Evolutionary conservation across 1,139 yeast genomes (phyloP), one percentile per base, ranked within the genome.

Genomic region (Yamadazyma sp.): DNA sequence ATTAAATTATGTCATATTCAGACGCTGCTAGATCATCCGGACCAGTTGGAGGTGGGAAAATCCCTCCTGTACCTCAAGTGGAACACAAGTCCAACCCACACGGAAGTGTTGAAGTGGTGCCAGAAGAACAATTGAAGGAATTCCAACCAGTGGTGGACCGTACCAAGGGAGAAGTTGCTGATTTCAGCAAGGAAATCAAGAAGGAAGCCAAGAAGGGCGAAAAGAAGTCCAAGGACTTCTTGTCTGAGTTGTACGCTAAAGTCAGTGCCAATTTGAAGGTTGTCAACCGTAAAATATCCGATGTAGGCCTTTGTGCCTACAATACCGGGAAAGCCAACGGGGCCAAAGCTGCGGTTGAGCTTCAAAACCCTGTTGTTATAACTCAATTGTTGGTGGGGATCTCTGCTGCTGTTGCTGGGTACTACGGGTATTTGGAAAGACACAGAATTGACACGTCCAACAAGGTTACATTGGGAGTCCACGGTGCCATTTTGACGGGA

Each of bases 321-420:
- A 33, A 36, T 15, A 22, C 41, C 22, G 27, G 41, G 5, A 28
- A 39, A 9, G 29, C 34, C 22, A 31, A 33, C 25, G 39, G 42
- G n/a, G 15, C 23, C 10, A n/a, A 20, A 9, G 32, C 46, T 7
- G 36, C 31, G 15, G 33, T 33, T 7, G 54, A 50, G 39, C 64
- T 81, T 48, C 71, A 79, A 55, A 80, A 81, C 63, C 87, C 87
- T 1, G 84, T 77, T 12, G 83, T 81, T 37, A 62, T 77, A 17
- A 60, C 76, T 28, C 85, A 81, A 59, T 59, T 73, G 2, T 63
- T 77, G 31, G 70, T 79, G 36, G 74, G 78, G 23, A 56, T 73
- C n/a, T 69, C 77, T 36, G 76, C 78, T 7, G 56, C 71, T 28
- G 66, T 73, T 25, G 79, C 78, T 8, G 70, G 77, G 18, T 66